Conservation (phyloP, 306 rosid genomes). For the Astragalus glycyphyllos region DNA sequence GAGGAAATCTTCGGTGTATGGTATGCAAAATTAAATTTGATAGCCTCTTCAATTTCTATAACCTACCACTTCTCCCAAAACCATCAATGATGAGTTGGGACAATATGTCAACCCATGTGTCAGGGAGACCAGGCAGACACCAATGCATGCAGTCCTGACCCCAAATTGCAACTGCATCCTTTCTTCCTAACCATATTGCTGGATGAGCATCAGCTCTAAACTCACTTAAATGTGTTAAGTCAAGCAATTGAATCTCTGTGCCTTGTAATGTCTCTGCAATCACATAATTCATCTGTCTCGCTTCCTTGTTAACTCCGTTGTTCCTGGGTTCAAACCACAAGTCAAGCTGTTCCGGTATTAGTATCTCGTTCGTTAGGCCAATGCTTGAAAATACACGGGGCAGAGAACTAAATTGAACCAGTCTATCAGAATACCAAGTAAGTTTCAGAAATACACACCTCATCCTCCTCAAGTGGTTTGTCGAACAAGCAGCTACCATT, state of each 20-base stretch:
- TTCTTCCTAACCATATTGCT: constrained; percentile 85
- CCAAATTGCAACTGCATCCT: constrained; percentile 81
- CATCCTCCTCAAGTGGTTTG: constrained; percentile 73
- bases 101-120: constrained; percentile 87
- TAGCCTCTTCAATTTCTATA: constrained; percentile 5
- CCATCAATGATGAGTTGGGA: constrained; percentile 56
- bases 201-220: constrained; percentile 95
- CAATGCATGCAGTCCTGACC: constrained; percentile 98
- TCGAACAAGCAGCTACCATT: constrained; percentile 86
- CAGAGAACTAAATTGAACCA: constrained; percentile 11
- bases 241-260: constrained; percentile 64
- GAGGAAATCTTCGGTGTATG: constrained; percentile 30
- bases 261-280: constrained; percentile 62
- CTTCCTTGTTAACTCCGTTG: constrained; percentile 85
- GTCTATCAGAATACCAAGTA: constrained; percentile 17
- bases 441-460: constrained; percentile 58
- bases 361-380: constrained; percentile 36
- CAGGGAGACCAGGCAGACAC: constrained; percentile 93
- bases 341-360: constrained; percentile 77
- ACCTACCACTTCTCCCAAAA: constrained; percentile 39
- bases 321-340: constrained; percentile 86
- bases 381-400: constrained; percentile 10
- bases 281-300: constrained; percentile 69
- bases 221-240: constrained; percentile 74
- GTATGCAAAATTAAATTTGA: constrained; percentile 21